phyloP scores from a whole-genome alignment of 805 yeast genomes.

The Candida sphagnicola region DNA sequence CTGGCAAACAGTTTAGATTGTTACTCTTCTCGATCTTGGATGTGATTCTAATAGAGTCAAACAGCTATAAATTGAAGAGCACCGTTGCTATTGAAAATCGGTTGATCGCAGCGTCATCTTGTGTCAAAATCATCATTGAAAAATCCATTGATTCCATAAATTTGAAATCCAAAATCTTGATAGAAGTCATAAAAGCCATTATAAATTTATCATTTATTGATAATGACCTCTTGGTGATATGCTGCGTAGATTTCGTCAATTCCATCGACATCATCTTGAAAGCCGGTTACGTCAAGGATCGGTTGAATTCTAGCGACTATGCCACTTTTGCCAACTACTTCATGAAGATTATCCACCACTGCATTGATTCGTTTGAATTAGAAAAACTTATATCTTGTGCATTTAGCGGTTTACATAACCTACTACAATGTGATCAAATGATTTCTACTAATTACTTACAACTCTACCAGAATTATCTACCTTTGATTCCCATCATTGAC shows the following conservation, averaged over 20 bases:
- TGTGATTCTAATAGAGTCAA: slow-evolving; percentile 34
- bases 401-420: slow-evolving; percentile 13
- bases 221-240: slow-evolving; percentile 15
- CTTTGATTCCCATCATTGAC: slow-evolving; percentile 15
- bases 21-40: slow-evolving; percentile 22
- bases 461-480: slow-evolving; percentile 14
- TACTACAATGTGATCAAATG: slow-evolving; percentile 19
- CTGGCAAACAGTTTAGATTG: slow-evolving; percentile 18
- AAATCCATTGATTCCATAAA: slow-evolving; percentile 11
- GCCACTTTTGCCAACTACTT: slow-evolving; percentile 18
- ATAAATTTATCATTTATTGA: slow-evolving; percentile 14
- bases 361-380: slow-evolving; percentile 4
- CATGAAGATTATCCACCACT: slow-evolving; percentile 7
- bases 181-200: slow-evolving; percentile 14
- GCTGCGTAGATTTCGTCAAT: slow-evolving; percentile 21
- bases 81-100: slow-evolving; percentile 24
- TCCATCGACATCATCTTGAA: slow-evolving; percentile 17
- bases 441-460: slow-evolving; percentile 17
- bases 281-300: slow-evolving; percentile 26
- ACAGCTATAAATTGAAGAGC: slow-evolving; percentile 17
- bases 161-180: slow-evolving; percentile 19
- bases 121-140: slow-evolving; percentile 23
- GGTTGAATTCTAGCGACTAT: slow-evolving; percentile 28
- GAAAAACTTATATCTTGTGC: slow-evolving; percentile 21
- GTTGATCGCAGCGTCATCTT: slow-evolving; percentile 26